Base-by-base conservation (phyloP, 75 land plant genomes). In the Pinus albicaulis region DNA sequence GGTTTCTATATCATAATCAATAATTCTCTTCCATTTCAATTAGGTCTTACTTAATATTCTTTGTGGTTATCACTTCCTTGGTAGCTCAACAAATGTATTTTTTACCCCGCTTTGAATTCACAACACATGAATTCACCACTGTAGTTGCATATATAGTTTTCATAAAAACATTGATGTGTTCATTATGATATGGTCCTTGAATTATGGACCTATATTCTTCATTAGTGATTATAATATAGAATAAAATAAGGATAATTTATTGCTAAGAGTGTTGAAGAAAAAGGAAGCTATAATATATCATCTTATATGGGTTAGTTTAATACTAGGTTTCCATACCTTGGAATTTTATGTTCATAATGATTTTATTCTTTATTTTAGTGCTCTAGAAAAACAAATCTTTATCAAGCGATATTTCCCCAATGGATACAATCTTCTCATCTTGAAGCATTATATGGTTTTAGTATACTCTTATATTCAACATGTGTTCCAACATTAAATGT, bases 271-370 rank as follows among this genome's bases (percentile, higher is more conserved):
- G 68, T 26, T 31, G 36, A 34, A 64, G 68, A 34, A 31, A 0
- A 64, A 64, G 13, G 36, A 64, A 64, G 1, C 68, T 64, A 64
- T 64, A 64, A 31, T 64, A 64, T 64, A 7, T 26, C 68, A 64
- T 26, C n/a, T 26, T 5, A 64, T 4, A 8, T 26, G 31, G 2
- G 19, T 28, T 23, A 64, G 68, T 64, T 64, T 24, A 64, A 24
- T 64, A 13, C 68, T 64, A 10, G 28, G 28, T 24, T 64, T 64
- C 28, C 68, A 64, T 64, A 64, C 68, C 36, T 64, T 64, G 36
- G 59, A 34, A 64, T 15, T 72, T 52, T 72, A 56, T n/a, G 22
- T 20, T 41, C 74, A 72, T 72, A 53, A 25, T 15, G 2, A 31
- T 31, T 1, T 31, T 31, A 31, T 31, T 31, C 0, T 31, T 31